Conservation (phyloP, 305 asterid genomes). For the Fraxinus paxiana region DNA sequence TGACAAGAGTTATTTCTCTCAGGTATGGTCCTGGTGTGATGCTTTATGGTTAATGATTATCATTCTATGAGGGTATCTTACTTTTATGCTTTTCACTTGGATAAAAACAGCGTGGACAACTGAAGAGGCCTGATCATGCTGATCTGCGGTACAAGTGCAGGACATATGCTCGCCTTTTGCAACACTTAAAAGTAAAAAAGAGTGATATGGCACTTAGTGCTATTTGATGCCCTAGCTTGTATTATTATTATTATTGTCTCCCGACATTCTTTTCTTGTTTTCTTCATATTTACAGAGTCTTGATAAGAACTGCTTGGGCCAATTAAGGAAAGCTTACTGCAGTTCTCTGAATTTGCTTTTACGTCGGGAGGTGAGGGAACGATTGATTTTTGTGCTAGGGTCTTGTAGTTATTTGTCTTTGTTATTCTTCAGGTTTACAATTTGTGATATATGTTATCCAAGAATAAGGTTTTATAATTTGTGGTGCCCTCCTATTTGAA, state of each 20-base stretch:
- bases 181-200: slow-evolving; percentile 76
- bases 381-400: slow-evolving; percentile 21
- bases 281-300: slow-evolving; percentile 61
- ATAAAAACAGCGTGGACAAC: slow-evolving; percentile 84
- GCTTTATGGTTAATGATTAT: slow-evolving; percentile 17
- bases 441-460: slow-evolving; percentile 22
- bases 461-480: slow-evolving; percentile 11
- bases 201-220: slow-evolving; percentile 10
- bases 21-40: slow-evolving; percentile 46
- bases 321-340: slow-evolving; percentile 94
- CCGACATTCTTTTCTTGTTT: slow-evolving; percentile 3
- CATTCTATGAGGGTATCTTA: slow-evolving; percentile 11
- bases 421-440: slow-evolving; percentile 15
- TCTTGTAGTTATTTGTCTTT: slow-evolving; percentile 23
- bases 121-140: slow-evolving; percentile 99
- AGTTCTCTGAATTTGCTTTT: slow-evolving; percentile 91
- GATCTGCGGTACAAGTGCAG: slow-evolving; percentile 96
- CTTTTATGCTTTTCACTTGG: slow-evolving; percentile 28
- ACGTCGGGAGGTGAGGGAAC: slow-evolving; percentile 86
- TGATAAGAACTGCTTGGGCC: slow-evolving; percentile 87
- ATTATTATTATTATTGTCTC: not conserved
- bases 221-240: slow-evolving; percentile 19
- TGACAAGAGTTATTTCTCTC: slow-evolving; percentile 95
- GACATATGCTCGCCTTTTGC: slow-evolving; percentile 98
- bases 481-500: slow-evolving; percentile 8